Evolutionary conservation across 179 eudicot species (phyloP).

Genomic region (Silene noctiflora): DNA sequence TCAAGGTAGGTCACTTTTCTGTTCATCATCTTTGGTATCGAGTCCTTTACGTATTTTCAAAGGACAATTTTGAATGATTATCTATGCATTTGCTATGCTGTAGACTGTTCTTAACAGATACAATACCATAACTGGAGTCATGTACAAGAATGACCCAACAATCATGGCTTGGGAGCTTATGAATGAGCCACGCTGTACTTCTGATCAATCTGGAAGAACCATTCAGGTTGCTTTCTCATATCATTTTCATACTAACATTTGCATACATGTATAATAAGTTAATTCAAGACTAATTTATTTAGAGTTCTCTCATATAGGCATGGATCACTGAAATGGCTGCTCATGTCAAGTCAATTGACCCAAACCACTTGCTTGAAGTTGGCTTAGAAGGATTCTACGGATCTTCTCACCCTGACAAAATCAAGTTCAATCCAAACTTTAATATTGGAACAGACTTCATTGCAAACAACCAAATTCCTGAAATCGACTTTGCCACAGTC

Average conservation of each 20-base stretch:
- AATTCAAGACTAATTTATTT: constrained; percentile 7
- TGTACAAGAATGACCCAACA: constrained; percentile 86
- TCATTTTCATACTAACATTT: no score
- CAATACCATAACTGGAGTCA: constrained; percentile 62
- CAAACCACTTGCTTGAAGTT: constrained; percentile 79
- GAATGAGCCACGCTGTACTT: constrained; percentile 91
- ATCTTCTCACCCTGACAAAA: constrained; percentile 51
- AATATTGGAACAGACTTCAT: constrained; percentile 83
- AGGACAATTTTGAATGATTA: not conserved
- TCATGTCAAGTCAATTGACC: constrained; percentile 75
- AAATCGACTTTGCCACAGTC: constrained; percentile 79
- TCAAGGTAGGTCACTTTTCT: constrained; percentile 50
- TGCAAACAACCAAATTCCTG: constrained; percentile 58
- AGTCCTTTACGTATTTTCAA: not conserved
- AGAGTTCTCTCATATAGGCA: constrained; percentile 35
- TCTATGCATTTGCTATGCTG: constrained; percentile 19
- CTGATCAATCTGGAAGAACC: constrained; percentile 84
- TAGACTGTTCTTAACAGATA: constrained; percentile 75
- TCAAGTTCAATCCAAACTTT: constrained; percentile 46
- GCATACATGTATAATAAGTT: no score
- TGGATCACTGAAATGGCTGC: constrained; percentile 92
- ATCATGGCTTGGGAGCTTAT: constrained; percentile 98
- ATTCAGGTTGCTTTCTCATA: constrained; percentile 54
- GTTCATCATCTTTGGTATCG: no score
- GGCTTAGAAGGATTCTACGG: constrained; percentile 95